Evolutionary conservation across 768 basidiomycete genomes (phyloP).

Genomic region (Mycena alexandri): DNA sequence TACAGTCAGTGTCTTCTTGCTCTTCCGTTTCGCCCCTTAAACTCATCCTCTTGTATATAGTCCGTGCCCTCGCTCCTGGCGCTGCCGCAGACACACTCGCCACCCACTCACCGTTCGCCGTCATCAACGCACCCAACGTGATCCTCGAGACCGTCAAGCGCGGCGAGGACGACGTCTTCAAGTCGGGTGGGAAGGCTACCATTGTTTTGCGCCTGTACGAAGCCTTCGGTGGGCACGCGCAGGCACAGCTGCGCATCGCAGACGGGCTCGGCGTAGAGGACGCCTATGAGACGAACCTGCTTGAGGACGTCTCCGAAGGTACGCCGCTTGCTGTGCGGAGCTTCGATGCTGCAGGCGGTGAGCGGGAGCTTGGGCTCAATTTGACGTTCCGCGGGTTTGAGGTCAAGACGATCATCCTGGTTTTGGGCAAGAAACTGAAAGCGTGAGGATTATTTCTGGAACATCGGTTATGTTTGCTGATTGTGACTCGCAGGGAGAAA

Average conservation of each 20-base stretch:
- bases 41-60: conserved; percentile 47
- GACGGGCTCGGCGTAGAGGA: conserved; percentile 65
- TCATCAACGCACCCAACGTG: conserved; percentile 83
- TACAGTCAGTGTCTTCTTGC: conserved; percentile 63
- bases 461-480: conserved; percentile 1
- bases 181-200: conserved; percentile 54
- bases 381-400: conserved; percentile 89
- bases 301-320: conserved; percentile 78
- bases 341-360: conserved; percentile 39
- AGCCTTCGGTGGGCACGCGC: conserved; percentile 91
- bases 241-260: conserved; percentile 68
- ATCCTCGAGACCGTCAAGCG: conserved; percentile 96
- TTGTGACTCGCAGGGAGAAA: conserved; percentile 34
- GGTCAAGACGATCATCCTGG: conserved; percentile 88
- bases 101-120: conserved; percentile 67
- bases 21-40: background rate
- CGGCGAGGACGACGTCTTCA: conserved; percentile 81
- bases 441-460: conserved; percentile 7
- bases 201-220: conserved; percentile 93
- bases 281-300: conserved; percentile 81
- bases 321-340: conserved; percentile 55
- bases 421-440: conserved; percentile 47
- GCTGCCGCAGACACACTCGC: conserved; percentile 45
- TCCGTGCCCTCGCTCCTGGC: conserved; percentile 53
- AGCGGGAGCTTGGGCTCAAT: conserved; percentile 52